These are phyloP conservation scores for Lipomyces mesembrius DNA, from an alignment of 805 yeast genomes.

Conservation along the genomic window DNA sequence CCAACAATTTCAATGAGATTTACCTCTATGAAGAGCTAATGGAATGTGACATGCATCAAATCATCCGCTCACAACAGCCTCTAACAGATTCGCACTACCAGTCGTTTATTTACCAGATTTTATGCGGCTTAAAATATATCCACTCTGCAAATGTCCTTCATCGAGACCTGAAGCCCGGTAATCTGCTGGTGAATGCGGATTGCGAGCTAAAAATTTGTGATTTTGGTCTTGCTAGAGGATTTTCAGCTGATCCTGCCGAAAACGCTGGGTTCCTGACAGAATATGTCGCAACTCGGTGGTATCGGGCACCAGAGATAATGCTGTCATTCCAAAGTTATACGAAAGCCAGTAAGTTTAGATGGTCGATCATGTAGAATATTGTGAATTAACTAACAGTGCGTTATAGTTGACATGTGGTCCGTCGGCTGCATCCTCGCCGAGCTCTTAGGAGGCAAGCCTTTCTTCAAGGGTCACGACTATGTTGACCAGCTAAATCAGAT, in stretches of 20 bases:
- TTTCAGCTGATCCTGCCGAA: constrained; percentile 76
- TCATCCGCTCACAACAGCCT: constrained; percentile 90
- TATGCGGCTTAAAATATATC: constrained; percentile 87
- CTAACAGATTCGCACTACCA: constrained; percentile 95
- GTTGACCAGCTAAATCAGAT: constrained; percentile 93
- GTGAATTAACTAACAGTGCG: neutral
- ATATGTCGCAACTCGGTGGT: constrained; percentile 98
- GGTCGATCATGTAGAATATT: neutral
- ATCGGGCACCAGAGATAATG: constrained; percentile 98
- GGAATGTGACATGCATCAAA: constrained; percentile 99
- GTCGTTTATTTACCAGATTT: constrained; percentile 82
- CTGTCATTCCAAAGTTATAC: constrained; percentile 91
- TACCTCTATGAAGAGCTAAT: constrained; percentile 93
- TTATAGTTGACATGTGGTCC: constrained; percentile 83
- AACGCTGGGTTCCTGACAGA: constrained; percentile 95
- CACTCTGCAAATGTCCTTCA: constrained; percentile 93
- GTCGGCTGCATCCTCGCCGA: constrained; percentile 98
- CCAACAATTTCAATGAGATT: constrained; percentile 83
- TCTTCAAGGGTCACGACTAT: constrained; percentile 94
- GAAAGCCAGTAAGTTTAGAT: constrained; percentile 61
- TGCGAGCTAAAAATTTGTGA: constrained; percentile 96
- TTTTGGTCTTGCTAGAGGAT: constrained; percentile 94
- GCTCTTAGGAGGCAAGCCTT: constrained; percentile 84
- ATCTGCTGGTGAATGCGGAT: constrained; percentile 89
- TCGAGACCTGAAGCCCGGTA: constrained; percentile 93